Evolutionary conservation across 2,329 filamentous ascomycete genomes (phyloP), one percentile per base, ranked within the genome.

Genomic region (Xylogone sp.): DNA sequence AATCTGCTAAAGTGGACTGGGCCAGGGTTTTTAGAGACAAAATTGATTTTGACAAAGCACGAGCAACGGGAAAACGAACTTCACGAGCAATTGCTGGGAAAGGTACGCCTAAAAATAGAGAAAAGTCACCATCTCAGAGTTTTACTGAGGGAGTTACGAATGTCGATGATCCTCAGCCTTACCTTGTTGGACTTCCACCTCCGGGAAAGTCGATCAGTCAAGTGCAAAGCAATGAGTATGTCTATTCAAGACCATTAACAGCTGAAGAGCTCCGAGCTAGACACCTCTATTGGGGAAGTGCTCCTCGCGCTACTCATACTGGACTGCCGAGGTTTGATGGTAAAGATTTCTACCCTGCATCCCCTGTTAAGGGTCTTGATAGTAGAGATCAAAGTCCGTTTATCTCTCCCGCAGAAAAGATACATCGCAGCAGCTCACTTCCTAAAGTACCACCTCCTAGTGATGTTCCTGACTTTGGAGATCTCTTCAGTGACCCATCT

Each of bases 241-340:
- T 73, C 27, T 86, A 86, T 58, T 68, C 68, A 27, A 75, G 82
- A 48, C 71, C 77, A n/a, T 67, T 86, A 27, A 85, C 76, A 0
- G 72, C 77, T 2, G 81, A 82, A 46, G 83, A 86, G 60, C 67
- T 77, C 44, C 76, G 77, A 49, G 79, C 83, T 55, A 77, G 82
- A 43, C 75, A 78, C 55, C 67, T 83, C 56, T 85, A 83, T 62
- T 86, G 81, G 79, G 81, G 78, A 9, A 76, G 78, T 43, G 75
- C 77, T 16, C 75, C 81, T 42, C 71, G 68, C 24, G 73, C 75
- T 56, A 71, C 73, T 12, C 71, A 76, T 46, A 72, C 69, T 29
- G 78, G 80, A 2, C 68, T 84, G 42, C 82, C 82, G 29, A 84
- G 82, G 63, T 86, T 82, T 58, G 82, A 86, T 57, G 82, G 83